Percentiles rank a stretch among this genome's conserved stretches.
These are phyloP conservation scores for Isabelozyma rhagii DNA, from an alignment of 805 yeast species.

Conservation along the genomic window DNA sequence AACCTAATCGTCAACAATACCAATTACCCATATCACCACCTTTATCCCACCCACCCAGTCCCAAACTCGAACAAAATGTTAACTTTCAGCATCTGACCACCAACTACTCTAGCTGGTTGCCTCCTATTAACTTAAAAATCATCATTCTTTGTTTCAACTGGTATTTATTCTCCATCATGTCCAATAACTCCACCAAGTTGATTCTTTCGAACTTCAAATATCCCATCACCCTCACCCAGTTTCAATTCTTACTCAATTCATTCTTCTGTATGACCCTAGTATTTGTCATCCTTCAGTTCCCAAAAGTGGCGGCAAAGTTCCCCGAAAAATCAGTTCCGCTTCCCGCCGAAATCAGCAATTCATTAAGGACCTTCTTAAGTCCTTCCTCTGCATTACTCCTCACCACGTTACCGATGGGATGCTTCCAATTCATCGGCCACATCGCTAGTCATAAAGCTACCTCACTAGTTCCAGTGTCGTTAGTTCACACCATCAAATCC, in stretches of 20 bases:
- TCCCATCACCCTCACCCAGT: conserved; percentile 87
- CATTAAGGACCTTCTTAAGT: conserved; percentile 39
- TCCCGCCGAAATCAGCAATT: conserved; percentile 18
- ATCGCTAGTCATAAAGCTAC: conserved; percentile 92
- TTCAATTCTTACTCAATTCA: conserved; percentile 78
- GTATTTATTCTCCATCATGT: conserved; percentile 78
- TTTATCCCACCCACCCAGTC: conserved; percentile 27
- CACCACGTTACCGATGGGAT: conserved; percentile 90
- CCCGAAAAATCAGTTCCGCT: conserved; percentile 52
- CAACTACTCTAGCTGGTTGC: conserved; percentile 11
- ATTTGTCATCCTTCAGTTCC: conserved; percentile 23
- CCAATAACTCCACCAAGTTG: conserved; percentile 77
- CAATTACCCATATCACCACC: conserved; percentile 34
- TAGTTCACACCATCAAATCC: conserved; percentile 93
- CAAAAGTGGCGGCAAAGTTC: conserved; percentile 21
- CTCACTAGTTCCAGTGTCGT: conserved; percentile 84
- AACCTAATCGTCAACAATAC: conserved; percentile 5
- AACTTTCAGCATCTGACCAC: background rate
- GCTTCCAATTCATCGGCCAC: conserved; percentile 90
- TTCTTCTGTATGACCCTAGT: conserved; percentile 51
- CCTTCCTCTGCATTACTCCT: conserved; percentile 53
- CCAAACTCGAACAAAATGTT: conserved; percentile 19
- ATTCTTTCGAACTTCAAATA: conserved; percentile 67
- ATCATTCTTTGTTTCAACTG: conserved; percentile 60
- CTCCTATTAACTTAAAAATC: conserved; percentile 22